Percentiles rank a stretch among this genome's conserved stretches.
Evolutionary conservation across 2,329 filamentous ascomycete genomes (phyloP).

Genomic region (Arthrobotrys pseudoclavata): DNA sequence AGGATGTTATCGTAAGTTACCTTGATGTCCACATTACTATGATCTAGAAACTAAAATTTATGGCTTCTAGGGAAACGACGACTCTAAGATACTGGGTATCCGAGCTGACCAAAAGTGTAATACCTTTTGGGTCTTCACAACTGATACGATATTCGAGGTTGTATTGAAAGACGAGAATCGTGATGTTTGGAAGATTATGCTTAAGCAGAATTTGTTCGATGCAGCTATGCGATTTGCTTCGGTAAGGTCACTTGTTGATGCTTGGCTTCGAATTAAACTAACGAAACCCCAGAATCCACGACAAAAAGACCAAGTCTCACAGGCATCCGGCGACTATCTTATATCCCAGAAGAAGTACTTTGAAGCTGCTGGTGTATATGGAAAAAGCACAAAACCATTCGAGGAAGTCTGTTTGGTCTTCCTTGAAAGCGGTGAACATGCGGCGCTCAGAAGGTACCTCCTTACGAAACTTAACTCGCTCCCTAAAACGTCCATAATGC

Average conservation of each 20-base stretch:
- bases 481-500: conserved; percentile 89
- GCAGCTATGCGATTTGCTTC: conserved; percentile 84
- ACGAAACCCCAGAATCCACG: conserved; percentile 70
- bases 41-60: not conserved
- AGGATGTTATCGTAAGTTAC: conserved; percentile 79
- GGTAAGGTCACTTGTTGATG: conserved; percentile 18
- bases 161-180: conserved; percentile 90
- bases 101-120: conserved; percentile 93
- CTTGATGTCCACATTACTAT: not conserved
- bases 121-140: conserved; percentile 96
- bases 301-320: conserved; percentile 92
- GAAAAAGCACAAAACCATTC: conserved; percentile 95
- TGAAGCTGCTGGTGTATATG: conserved; percentile 90
- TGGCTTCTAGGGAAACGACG: conserved; percentile 70
- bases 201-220: conserved; percentile 88
- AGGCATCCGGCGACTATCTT: conserved; percentile 89
- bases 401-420: conserved; percentile 93
- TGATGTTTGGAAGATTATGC: conserved; percentile 94
- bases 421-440: conserved; percentile 89
- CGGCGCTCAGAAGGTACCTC: conserved; percentile 90
- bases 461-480: conserved; percentile 83
- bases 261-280: not conserved
- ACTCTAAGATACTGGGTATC: conserved; percentile 84
- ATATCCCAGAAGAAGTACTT: conserved; percentile 83
- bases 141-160: conserved; percentile 91